Conservation (phyloP, 345 rosid genomes). For the Lagerstroemia speciosa region DNA sequence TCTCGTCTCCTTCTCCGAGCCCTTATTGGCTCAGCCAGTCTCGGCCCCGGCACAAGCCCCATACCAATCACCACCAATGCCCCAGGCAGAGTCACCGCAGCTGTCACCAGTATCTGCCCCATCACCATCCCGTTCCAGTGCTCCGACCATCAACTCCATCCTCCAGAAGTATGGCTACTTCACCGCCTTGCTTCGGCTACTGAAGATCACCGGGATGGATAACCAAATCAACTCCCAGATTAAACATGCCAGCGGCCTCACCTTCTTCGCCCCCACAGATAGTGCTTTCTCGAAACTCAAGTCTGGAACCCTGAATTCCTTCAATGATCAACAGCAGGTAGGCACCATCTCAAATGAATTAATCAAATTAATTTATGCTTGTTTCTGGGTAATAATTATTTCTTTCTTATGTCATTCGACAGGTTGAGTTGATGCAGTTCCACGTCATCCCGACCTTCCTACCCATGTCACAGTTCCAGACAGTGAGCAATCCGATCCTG, state of each 20-base stretch:
- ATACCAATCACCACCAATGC: neutral
- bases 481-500: slow-evolving; percentile 29
- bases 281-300: slow-evolving; percentile 17
- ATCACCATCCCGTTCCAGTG: neutral
- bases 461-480: slow-evolving; percentile 25
- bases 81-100: neutral
- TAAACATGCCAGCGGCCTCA: slow-evolving; percentile 10
- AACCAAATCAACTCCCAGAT: slow-evolving; percentile 15
- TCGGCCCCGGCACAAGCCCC: slow-evolving; percentile 4
- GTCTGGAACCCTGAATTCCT: slow-evolving; percentile 15
- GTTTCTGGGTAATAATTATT: no score
- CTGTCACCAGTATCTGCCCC: neutral
- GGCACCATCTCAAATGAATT: no score
- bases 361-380: no score
- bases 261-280: slow-evolving; percentile 18
- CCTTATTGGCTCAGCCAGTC: neutral
- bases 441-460: slow-evolving; percentile 27
- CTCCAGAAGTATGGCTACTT: slow-evolving; percentile 56
- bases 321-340: slow-evolving; percentile 18
- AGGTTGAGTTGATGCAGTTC: slow-evolving; percentile 23
- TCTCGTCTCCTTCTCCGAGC: neutral
- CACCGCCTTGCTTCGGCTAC: slow-evolving; percentile 37
- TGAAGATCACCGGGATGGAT: slow-evolving; percentile 38
- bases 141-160: slow-evolving; percentile 29
- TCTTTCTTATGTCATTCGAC: no score